phyloP scores from a whole-genome alignment of 805 yeast genomes.

The Blastobotrys robertii region DNA sequence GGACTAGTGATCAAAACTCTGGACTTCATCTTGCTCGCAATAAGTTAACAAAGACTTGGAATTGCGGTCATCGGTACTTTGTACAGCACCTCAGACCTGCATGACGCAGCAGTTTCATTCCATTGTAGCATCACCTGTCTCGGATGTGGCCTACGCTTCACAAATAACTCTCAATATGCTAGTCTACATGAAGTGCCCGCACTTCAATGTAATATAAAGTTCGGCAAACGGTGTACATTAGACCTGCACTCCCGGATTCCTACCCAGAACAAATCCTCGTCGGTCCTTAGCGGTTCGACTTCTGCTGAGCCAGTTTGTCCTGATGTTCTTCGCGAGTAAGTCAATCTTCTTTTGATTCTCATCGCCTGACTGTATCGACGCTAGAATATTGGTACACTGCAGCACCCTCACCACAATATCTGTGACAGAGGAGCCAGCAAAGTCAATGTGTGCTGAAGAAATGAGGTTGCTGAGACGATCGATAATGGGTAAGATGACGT shows the following conservation, averaged over 20 bases:
- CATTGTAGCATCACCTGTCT: no score
- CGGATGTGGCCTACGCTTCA: no score
- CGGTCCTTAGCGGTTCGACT: slow-evolving; percentile 23
- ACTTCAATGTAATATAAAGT: background rate
- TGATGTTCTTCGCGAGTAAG: slow-evolving; percentile 30
- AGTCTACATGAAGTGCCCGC: background rate
- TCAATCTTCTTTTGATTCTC: slow-evolving; percentile 52
- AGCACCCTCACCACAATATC: slow-evolving; percentile 32
- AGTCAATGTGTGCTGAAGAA: background rate
- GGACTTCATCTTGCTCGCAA: no score
- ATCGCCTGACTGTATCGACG: slow-evolving; percentile 43
- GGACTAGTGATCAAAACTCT: slow-evolving; percentile 37
- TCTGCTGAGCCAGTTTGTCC: slow-evolving; percentile 21
- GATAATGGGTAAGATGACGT: slow-evolving; percentile 25
- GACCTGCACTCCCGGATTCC: background rate
- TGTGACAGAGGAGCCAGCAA: slow-evolving; percentile 6
- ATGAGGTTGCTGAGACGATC: slow-evolving; percentile 18
- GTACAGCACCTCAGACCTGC: no score
- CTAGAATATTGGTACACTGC: slow-evolving; percentile 54
- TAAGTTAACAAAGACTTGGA: no score
- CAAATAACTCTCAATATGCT: background rate
- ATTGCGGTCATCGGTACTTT: no score
- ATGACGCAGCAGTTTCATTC: no score
- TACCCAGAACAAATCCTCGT: slow-evolving; percentile 18
- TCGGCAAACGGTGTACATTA: background rate